These are phyloP conservation scores for Aphanomyces invadans DNA, from an alignment of 352 stramenopile species.

Conservation along the genomic window DNA sequence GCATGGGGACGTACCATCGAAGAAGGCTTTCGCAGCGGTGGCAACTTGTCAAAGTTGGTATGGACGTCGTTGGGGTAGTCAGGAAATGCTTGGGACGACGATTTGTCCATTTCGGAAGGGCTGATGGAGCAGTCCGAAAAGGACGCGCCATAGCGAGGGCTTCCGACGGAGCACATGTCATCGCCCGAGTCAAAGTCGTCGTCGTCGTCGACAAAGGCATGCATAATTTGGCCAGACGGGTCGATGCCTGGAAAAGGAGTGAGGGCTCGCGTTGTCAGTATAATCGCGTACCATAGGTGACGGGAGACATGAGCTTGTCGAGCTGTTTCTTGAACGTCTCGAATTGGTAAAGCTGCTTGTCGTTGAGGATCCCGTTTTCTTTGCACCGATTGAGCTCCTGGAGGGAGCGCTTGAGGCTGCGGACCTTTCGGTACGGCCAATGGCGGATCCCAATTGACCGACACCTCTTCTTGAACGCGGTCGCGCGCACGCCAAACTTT, in stretches of 20 bases:
- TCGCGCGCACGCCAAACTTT: constrained; percentile 65
- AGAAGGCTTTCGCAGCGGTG: constrained; percentile 13
- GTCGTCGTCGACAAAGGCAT: constrained; percentile 39
- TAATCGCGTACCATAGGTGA: constrained; percentile 46
- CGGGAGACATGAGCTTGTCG: constrained; percentile 50
- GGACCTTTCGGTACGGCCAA: constrained; percentile 66
- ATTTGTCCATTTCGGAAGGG: constrained; percentile 16
- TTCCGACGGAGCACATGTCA: constrained; percentile 41
- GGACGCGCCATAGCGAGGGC: constrained; percentile 37
- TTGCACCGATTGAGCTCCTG: constrained; percentile 53
- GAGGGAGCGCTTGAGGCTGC: constrained; percentile 56
- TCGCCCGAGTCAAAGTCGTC: constrained; percentile 49
- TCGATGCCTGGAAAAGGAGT: constrained; percentile 34
- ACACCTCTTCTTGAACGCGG: constrained; percentile 69
- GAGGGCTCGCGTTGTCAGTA: too few species aligned
- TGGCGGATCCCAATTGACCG: constrained; percentile 62
- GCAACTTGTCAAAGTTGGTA: constrained; percentile 13
- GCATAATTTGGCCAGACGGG: constrained; percentile 40
- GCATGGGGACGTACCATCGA: background rate
- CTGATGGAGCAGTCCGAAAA: constrained; percentile 51
- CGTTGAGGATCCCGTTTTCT: constrained; percentile 45
- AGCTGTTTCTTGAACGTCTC: constrained; percentile 56
- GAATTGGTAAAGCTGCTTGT: constrained; percentile 57
- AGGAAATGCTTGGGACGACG: constrained; percentile 5
- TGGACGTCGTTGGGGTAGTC: constrained; percentile 3